Evolutionary conservation across 441 rosid genomes (phyloP).

Genomic region (Arabidopsis lyrata): DNA sequence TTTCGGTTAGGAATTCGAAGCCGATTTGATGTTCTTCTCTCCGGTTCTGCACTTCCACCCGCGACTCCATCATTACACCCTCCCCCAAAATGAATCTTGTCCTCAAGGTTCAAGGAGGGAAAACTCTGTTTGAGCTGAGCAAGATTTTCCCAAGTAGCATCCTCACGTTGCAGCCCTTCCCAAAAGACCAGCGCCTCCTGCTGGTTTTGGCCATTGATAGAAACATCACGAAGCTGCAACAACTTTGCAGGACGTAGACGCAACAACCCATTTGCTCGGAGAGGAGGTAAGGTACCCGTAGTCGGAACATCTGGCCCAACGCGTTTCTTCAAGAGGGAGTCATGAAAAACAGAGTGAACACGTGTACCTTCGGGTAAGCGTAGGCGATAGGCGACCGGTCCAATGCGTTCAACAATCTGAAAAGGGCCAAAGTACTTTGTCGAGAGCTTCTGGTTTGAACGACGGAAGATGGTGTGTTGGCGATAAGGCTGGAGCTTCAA

Average conservation of each 20-base stretch:
- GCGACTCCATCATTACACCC: too few relatives aligned
- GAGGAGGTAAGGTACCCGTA: not conserved
- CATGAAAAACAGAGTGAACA: not conserved
- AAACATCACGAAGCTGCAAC: not conserved
- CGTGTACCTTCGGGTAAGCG: not conserved
- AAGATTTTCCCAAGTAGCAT: not conserved
- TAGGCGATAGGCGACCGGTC: not conserved
- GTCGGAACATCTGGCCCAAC: accelerated
- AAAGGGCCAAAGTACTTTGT: not conserved
- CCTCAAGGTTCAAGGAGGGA: too few relatives aligned
- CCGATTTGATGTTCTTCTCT: too few relatives aligned
- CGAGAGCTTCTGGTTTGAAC: not conserved
- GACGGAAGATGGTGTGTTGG: not conserved
- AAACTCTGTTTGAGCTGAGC: not conserved
- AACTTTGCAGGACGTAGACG: not conserved
- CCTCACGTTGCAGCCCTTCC: not conserved
- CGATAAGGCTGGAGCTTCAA: not conserved
- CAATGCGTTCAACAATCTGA: not conserved
- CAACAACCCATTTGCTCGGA: not conserved
- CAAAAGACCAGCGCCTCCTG: too few relatives aligned
- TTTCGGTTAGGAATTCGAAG: too few relatives aligned
- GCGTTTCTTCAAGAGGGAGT: not conserved
- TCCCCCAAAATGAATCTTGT: too few relatives aligned
- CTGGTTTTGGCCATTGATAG: too few relatives aligned
- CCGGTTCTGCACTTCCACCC: too few relatives aligned